Percentiles rank a stretch among this genome's conserved stretches.
phyloP scores from a whole-genome alignment of 345 rosid genomes.

The Anastatica hierochuntica region DNA sequence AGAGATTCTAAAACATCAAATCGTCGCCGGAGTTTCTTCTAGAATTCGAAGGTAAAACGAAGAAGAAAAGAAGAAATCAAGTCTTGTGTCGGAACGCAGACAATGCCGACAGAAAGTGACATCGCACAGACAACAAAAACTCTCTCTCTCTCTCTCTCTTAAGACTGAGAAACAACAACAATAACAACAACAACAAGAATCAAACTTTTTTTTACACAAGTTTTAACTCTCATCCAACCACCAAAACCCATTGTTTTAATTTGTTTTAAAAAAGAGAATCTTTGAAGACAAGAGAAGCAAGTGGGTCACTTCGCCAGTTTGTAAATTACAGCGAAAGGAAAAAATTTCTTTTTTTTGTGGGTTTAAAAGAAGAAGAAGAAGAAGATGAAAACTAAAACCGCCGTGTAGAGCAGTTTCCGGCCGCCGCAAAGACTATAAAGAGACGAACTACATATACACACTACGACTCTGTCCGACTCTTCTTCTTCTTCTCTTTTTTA shows the following conservation, averaged over 20 bases:
- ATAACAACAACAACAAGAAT: conserved; percentile 12
- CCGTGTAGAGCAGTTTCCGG: conserved; percentile 41
- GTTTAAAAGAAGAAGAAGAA: background rate
- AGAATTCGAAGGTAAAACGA: conserved; percentile 27
- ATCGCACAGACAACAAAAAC: conserved; percentile 62
- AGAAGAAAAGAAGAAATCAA: conserved; percentile 30
- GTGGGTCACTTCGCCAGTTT: conserved; percentile 33
- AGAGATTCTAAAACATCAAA: conserved; percentile 26
- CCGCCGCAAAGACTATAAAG: conserved; percentile 41
- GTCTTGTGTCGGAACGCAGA: conserved; percentile 53
- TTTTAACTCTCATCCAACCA: conserved; percentile 11
- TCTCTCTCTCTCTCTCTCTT: conserved; percentile 23
- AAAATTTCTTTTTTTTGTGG: conserved; percentile 9
- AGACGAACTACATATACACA: no score
- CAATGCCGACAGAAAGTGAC: conserved; percentile 94
- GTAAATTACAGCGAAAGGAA: conserved; percentile 21
- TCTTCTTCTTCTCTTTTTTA: conserved; percentile 4
- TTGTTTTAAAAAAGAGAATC: conserved; percentile 29
- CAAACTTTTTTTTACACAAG: conserved; percentile 8
- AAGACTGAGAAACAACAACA: conserved; percentile 21
- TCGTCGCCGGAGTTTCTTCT: conserved; percentile 38
- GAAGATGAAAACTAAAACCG: conserved; percentile 7
- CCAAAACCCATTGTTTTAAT: conserved; percentile 12
- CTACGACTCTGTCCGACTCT: conserved; percentile 27
- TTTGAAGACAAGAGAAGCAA: conserved; percentile 28